Conservation (phyloP, 2,329 filamentous ascomycete species). For the Alternaria gaisen region DNA sequence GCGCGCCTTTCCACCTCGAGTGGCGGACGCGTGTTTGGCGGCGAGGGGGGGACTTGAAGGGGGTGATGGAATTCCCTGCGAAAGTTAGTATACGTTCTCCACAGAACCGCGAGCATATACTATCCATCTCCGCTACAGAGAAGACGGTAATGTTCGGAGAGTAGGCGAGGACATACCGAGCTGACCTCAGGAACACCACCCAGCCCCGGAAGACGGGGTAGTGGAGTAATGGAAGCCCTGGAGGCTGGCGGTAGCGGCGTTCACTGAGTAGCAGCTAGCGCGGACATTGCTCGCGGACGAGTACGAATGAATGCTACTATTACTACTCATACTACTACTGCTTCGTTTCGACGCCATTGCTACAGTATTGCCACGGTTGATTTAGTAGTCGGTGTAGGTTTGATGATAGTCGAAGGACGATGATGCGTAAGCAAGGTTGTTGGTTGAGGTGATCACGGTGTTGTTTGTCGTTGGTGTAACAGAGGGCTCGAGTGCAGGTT, state of each 20-base stretch:
- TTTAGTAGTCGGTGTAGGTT: slow-evolving; percentile 6
- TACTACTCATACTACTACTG: slow-evolving; percentile 71
- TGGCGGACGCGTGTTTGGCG: slow-evolving; percentile 45
- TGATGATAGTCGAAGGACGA: background rate
- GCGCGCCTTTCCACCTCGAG: slow-evolving; percentile 61
- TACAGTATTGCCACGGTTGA: slow-evolving; percentile 57
- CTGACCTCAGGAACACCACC: slow-evolving; percentile 58
- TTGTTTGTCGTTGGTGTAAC: slow-evolving; percentile 15
- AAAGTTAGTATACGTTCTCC: slow-evolving; percentile 4
- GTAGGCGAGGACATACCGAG: slow-evolving; percentile 47
- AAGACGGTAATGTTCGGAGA: background rate
- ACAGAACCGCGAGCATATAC: background rate
- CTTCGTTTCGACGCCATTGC: slow-evolving; percentile 77
- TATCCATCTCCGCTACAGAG: background rate
- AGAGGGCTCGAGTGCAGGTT: slow-evolving; percentile 7
- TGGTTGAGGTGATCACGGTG: slow-evolving; percentile 5
- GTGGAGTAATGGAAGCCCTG: slow-evolving; percentile 66
- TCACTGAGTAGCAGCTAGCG: slow-evolving; percentile 90
- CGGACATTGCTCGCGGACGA: slow-evolving; percentile 78
- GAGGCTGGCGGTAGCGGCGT: slow-evolving; percentile 70
- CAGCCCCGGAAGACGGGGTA: slow-evolving; percentile 77
- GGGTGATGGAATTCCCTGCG: slow-evolving; percentile 80
- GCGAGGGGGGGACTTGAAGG: slow-evolving; percentile 89
- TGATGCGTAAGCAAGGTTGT: background rate
- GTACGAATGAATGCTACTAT: slow-evolving; percentile 63